Evolutionary conservation across 164 flowering plant genomes (phyloP), one percentile per base, ranked within the genome.

Genomic region (Saururus chinensis): DNA sequence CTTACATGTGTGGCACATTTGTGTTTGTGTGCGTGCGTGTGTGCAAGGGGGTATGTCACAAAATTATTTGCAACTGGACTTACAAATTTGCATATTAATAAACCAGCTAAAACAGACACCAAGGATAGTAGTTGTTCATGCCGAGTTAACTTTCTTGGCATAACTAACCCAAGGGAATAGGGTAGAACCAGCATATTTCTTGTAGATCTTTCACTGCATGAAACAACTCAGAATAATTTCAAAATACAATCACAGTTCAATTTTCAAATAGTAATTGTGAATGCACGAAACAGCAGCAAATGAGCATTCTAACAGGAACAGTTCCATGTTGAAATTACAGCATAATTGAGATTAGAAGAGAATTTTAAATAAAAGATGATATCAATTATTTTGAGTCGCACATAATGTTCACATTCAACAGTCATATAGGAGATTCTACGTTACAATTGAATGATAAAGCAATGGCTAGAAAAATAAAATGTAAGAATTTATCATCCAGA

Each of bases 21-120:
- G 37, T 30, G 37, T 2, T 30, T 30, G 37, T 30, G n/a, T n/a
- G n/a, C n/a, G n/a, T n/a, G n/a, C n/a, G n/a, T n/a, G n/a, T n/a
- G n/a, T n/a, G n/a, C n/a, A n/a, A n/a, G n/a, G 37, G 37, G 37
- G 37, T 6, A 30, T 30, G 37, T 2, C 24, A n/a, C 56, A 1
- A n/a, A 21, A 20, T 12, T 12, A 53, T 7, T n/a, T 53, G 24
- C 16, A 23, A 11, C 1, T 13, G 35, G 21, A 71, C 75, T 72
- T 62, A 72, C 75, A 60, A 68, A 57, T 59, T 58, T 68, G 69
- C 75, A 72, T 60, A 65, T 72, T 20, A 68, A 9, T 42, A 68
- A 61, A 41, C 75, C 75, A 37, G 45, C 24, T 35, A 65, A 48
- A 25, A 68, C 53, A 35, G 73, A 57, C n/a, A 48, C 19, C n/a